phyloP scores from a whole-genome alignment of 257 asterid species.

The Fraxinus pennsylvanica region DNA sequence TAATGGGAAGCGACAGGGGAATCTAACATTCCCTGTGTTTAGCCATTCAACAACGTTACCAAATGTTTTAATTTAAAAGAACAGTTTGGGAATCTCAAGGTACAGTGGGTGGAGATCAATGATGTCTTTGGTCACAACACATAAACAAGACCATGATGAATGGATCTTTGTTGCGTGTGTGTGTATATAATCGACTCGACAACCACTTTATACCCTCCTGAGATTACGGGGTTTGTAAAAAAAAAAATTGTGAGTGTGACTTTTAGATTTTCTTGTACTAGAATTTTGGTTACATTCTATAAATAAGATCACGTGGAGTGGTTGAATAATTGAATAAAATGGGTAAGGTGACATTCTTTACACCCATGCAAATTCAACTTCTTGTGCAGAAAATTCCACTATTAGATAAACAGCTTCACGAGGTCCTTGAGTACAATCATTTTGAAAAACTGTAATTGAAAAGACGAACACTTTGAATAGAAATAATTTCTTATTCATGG shows the following conservation, averaged over 20 bases:
- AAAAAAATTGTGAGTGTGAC: too few relatives aligned
- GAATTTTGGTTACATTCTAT: too few relatives aligned
- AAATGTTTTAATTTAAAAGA: conserved; percentile 31
- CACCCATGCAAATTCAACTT: not conserved
- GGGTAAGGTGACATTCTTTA: not conserved
- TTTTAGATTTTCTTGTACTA: too few relatives aligned
- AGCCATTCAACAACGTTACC: conserved; percentile 77
- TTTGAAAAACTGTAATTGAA: too few relatives aligned
- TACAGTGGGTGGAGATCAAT: conserved; percentile 25
- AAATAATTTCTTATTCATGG: too few relatives aligned
- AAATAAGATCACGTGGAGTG: not conserved
- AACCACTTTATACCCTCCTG: too few relatives aligned
- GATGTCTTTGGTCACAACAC: conserved; percentile 50
- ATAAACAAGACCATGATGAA: conserved; percentile 13
- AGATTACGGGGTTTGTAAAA: too few relatives aligned
- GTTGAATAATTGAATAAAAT: not conserved
- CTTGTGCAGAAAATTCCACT: not conserved
- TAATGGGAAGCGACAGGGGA: conserved; percentile 26
- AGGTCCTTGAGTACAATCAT: too few relatives aligned
- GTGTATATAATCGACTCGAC: not conserved
- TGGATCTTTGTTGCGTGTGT: conserved; percentile 31
- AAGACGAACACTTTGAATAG: not conserved
- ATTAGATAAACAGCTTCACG: not conserved
- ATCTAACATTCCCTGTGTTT: conserved; percentile 91
- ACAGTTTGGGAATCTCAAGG: conserved; percentile 73